phyloP scores from a whole-genome alignment of 768 basidiomycete genomes.

The Panellus pusillus region DNA sequence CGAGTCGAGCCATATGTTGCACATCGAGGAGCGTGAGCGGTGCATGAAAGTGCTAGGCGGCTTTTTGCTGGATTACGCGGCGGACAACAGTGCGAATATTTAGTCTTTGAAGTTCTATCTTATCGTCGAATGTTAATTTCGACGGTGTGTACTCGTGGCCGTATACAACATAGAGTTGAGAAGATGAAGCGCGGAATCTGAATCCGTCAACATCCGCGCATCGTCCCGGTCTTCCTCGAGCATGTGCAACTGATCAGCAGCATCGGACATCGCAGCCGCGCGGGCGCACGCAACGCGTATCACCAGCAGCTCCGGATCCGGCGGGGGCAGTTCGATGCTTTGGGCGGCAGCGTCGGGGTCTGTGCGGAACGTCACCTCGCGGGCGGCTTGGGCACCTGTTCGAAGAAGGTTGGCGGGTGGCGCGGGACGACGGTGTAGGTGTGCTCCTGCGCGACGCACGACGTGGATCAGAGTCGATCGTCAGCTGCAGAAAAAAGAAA shows the following conservation, averaged over 20 bases:
- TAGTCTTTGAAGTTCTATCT: too few relatives aligned
- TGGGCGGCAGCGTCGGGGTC: background rate
- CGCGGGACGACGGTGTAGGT: slow-evolving; percentile 4
- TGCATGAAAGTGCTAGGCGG: slow-evolving; percentile 31
- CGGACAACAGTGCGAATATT: too few relatives aligned
- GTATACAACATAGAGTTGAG: background rate
- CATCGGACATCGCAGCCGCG: slow-evolving; percentile 3
- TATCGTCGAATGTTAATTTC: too few relatives aligned
- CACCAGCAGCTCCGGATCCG: background rate
- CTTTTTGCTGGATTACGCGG: slow-evolving; percentile 19
- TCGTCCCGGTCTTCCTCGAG: background rate
- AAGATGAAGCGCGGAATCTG: background rate
- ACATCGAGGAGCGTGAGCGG: slow-evolving; percentile 35
- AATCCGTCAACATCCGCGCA: background rate
- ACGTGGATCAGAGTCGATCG: background rate
- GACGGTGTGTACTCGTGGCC: too few relatives aligned
- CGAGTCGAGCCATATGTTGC: slow-evolving; percentile 34
- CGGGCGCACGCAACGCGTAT: slow-evolving; percentile 8
- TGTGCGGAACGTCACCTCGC: background rate
- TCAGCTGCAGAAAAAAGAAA: background rate
- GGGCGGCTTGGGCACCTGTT: background rate
- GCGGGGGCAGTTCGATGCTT: background rate
- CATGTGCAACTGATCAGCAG: background rate
- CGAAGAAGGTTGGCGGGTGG: background rate
- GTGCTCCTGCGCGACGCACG: background rate